Evolutionary conservation across 2,329 filamentous ascomycete genomes (phyloP), one percentile per base, ranked within the genome.

Genomic region (Xylariales sp.): DNA sequence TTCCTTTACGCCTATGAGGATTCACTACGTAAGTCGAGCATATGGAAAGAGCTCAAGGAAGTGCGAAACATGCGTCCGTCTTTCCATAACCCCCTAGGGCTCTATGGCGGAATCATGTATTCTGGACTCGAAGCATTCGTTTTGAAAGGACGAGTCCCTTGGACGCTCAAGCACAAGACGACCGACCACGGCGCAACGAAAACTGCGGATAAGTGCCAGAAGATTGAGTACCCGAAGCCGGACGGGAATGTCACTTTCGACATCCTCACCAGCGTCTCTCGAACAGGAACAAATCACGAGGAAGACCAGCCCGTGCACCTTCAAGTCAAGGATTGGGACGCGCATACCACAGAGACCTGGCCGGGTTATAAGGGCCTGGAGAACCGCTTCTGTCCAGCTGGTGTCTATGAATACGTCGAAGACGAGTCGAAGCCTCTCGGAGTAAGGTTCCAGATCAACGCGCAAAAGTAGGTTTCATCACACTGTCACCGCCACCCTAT

Each of bases 31-130:
- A 80, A 85, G 44, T 95, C 88, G 28, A 78, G 73, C 48, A 94
- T 98, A 63, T 97, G 91, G 90, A 86, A 86, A 59, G 93, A 98
- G 63, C 76, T 98, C 44, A 88, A 88, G 60, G 84, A 93, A 63
- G 93, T 98, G 47, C 88, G 93, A 59, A 98, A 98, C 68, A 95
- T 98, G 82, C 84, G 93, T 3, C 93, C 93, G 0, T 91, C 89
- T 0, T 98, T 98, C 78, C 86, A 95, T 66, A 82, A 71, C 3
- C 84, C 88, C 3, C 75, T 98, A 1, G 91, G 91, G 35, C 68
- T 97, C 36, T 93, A 88, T 59, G 93, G 93, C 49, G 91, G 93
- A 40, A 76, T 98, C 49, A 59, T 90, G 55, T 98, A 97, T 69
- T 97, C 91, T 1, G 93, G 90, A 1, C 73, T 98, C 20, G 91